Evolutionary conservation across 257 asterid species (phyloP), one percentile per base, ranked within the genome.

Genomic region (Solanum appendiculatum): DNA sequence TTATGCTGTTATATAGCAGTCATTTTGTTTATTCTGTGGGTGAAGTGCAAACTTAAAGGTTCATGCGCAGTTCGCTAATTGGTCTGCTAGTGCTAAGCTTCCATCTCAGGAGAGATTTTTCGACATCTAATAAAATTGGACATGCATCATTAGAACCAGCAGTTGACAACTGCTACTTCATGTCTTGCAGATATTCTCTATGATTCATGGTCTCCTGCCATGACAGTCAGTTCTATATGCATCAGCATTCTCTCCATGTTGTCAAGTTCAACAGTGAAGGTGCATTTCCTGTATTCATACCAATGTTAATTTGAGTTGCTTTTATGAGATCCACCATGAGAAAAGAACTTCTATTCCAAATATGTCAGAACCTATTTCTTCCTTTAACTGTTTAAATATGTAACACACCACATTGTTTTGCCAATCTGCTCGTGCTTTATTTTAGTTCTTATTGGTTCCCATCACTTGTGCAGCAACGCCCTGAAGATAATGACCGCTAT

Each of bases 141-240:
- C 20, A 48, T 81, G 20, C 39, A 81, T 48, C 31, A 81, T 33
- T 20, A 84, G 74, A 84, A n/a, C 64, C 37, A 25, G 48, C 63
- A 69, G 25, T 69, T 69, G 36, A 85, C 81, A 36, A 42, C 23
- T 42, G 21, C 44, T 51, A 77, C 34, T 69, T 78, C 66, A 15
- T 72, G 21, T 34, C 83, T 12, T 87, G 78, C 96, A 97, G 99
- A 97, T 92, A 97, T 97, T 89, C 82, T 97, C 75, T 97, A 97
- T 13, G 99, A 97, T 90, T 95, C 99, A 3, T 97, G 99, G 99
- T 97, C 99, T 48, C 99, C 99, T 33, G 99, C 99, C 27, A 97
- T 97, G 99, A 97, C 99, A 69, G 99, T 97, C 48, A 93, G 98
- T 92, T 97, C 99, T 23, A 87, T 97, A 89, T 97, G 99, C 90